Evolutionary conservation across 495 filamentous ascomycete species (phyloP).

Genomic region (Tuber borchii): DNA sequence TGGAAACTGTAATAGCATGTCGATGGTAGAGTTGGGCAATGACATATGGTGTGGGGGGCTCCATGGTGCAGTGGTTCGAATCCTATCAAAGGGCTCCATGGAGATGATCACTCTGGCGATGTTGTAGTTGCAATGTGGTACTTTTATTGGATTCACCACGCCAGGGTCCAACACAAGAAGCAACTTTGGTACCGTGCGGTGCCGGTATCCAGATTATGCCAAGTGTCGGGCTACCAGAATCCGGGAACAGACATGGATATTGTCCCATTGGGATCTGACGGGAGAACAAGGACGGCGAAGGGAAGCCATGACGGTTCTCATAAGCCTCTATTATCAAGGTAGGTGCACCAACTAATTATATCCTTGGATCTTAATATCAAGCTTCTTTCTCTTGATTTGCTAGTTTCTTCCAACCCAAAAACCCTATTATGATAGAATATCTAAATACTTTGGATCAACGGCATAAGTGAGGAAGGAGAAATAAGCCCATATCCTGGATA

Average conservation of each 20-base stretch:
- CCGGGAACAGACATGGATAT: background rate
- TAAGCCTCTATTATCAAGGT: background rate
- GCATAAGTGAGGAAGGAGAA: no score
- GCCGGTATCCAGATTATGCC: background rate
- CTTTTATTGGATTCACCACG: background rate
- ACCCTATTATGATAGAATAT: no score
- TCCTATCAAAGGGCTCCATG: background rate
- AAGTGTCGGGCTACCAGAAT: background rate
- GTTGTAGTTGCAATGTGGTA: background rate
- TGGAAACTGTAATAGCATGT: background rate
- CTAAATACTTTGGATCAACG: no score
- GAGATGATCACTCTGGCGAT: background rate
- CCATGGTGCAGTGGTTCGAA: background rate
- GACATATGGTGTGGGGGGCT: background rate
- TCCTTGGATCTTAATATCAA: background rate
- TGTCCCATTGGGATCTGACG: background rate
- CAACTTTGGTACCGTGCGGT: background rate
- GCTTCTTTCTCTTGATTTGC: no score
- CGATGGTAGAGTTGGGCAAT: background rate
- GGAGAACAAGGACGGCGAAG: background rate
- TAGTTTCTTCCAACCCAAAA: no score
- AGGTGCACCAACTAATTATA: background rate
- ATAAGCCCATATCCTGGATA: no score
- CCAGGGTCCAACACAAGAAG: background rate
- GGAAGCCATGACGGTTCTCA: background rate